Percentiles rank a stretch among this genome's conserved stretches.
These are phyloP conservation scores for Aphanomyces stellatus DNA, from an alignment of 352 stramenopile species.

Conservation along the genomic window DNA sequence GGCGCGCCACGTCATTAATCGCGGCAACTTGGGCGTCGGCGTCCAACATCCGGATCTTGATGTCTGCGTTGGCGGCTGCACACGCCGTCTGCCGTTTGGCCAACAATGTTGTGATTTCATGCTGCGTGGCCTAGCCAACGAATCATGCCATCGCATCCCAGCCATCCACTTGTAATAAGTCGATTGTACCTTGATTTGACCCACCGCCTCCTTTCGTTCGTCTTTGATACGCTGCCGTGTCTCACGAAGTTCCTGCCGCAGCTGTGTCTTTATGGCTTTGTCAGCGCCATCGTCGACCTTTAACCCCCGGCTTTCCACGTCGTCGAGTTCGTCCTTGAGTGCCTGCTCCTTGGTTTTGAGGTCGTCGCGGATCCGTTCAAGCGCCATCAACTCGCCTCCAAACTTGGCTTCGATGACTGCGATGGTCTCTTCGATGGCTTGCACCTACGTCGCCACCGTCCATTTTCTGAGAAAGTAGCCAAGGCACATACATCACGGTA, in stretches of 20 bases:
- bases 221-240: background rate
- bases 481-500: background rate
- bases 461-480: no score
- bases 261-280: background rate
- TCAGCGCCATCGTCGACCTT: background rate
- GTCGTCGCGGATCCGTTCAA: background rate
- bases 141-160: background rate
- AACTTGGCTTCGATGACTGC: background rate
- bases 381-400: background rate
- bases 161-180: no score
- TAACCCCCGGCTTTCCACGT: slow-evolving; percentile 4
- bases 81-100: background rate
- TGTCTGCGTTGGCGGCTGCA: background rate
- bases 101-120: background rate
- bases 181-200: slow-evolving; percentile 1
- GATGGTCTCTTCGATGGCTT: background rate
- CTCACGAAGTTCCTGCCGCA: slow-evolving; percentile 5
- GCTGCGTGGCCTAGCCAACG: background rate
- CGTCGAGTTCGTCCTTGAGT: slow-evolving; percentile 8
- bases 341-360: background rate
- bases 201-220: slow-evolving; percentile 2
- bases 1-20: background rate
- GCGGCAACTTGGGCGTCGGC: background rate
- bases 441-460: no score
- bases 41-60: background rate